Base-by-base conservation (phyloP, 306 rosid species). In the Nissolia schottii region DNA sequence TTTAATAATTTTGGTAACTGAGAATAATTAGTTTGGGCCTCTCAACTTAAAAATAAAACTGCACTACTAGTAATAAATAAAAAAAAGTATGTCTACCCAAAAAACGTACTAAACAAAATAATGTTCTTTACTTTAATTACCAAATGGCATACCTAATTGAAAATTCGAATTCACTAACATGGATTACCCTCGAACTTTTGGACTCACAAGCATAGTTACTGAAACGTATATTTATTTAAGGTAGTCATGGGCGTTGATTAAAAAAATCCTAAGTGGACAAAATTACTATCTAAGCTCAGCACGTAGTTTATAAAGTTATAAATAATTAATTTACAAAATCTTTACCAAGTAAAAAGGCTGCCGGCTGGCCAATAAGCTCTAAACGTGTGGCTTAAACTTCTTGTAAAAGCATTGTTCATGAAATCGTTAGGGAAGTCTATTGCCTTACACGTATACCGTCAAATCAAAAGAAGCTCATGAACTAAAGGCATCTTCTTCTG, bases 391-490 rank as follows among this genome's bases (percentile, higher is more conserved):
- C 40, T 63, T 13, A 63, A 3, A 18, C 3, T 3, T 32, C 8
- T 18, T 71, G 57, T 43, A 55, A 11, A 28, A 54, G 29, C 7
- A 6, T 12, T 3, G 12, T 40, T 40, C n/a, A 29, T 29, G 40
- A 66, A 67, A 67, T 67, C 35, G 4, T n/a, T 16, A 51, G 7
- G 73, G 6, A 22, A 28, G 10, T 51, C 11, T 11, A 34, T 10
- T 15, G 14, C 27, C 31, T 49, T 1, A 5, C 18, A 67, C 73
- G 3, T 29, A 7, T 69, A 69, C 23, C 16, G 15, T 51, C 58
- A 43, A 56, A 66, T 76, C 51, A 56, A 43, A 76, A 66, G 67
- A 54, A 53, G 56, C 49, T 40, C 19, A 35, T 63, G 49, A 74
- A 53, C 65, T 34, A 27, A 74, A 64, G 56, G 12, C 50, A 55